Evolutionary conservation across 2,329 filamentous ascomycete species (phyloP).

Genomic region (Tolypocladium endophyticum): DNA sequence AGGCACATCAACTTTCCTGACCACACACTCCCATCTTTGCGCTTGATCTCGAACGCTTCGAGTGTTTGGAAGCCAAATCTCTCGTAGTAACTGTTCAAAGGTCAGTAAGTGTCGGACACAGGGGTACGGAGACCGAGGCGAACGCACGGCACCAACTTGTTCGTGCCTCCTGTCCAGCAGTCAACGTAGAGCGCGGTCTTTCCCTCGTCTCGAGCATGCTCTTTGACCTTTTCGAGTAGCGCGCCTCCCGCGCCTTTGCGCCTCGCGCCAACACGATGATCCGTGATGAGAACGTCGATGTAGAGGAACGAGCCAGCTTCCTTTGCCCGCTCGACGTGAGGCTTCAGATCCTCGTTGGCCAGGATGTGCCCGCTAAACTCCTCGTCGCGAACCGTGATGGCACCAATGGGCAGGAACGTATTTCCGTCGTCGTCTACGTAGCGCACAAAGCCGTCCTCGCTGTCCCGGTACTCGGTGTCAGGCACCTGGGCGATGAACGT

Average conservation of each 20-base stretch:
- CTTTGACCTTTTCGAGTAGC: neutral
- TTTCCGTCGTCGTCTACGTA: neutral
- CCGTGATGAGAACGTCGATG: neutral
- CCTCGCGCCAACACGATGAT: neutral
- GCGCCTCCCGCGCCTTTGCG: neutral
- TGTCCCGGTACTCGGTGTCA: conserved; percentile 7
- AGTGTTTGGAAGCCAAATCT: neutral
- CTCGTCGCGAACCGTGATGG: neutral
- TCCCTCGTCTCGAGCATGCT: neutral
- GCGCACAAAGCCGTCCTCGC: neutral
- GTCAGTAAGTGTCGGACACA: neutral
- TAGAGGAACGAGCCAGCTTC: neutral
- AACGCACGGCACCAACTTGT: conserved; percentile 8
- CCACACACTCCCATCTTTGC: neutral
- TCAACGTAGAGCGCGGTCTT: conserved; percentile 14
- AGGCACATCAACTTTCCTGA: neutral
- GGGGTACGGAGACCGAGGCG: neutral
- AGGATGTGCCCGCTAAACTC: neutral
- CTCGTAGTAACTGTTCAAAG: neutral
- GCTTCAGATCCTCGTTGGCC: neutral
- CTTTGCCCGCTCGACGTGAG: neutral
- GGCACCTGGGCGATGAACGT: conserved; percentile 16
- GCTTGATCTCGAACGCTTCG: neutral
- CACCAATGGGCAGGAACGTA: neutral
- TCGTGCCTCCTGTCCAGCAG: conserved; percentile 14